These are phyloP conservation scores for Apiospora phragmitis DNA, from an alignment of 2,329 filamentous ascomycete genomes.

Conservation along the genomic window DNA sequence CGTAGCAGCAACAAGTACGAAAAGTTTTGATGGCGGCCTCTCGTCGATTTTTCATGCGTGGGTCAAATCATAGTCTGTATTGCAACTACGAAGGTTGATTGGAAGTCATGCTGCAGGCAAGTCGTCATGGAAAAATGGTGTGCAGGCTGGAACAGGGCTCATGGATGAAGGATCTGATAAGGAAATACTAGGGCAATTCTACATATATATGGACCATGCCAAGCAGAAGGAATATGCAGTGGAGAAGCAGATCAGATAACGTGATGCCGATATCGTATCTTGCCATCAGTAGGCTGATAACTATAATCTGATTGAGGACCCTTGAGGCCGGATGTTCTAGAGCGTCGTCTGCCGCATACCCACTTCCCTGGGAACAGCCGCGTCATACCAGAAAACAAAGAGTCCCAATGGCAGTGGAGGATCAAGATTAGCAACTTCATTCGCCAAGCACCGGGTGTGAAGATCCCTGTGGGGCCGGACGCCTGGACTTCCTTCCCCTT, in stretches of 20 bases:
- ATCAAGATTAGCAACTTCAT: not conserved
- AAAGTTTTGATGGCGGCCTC: not conserved
- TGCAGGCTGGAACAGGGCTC: not conserved
- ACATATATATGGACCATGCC: not conserved
- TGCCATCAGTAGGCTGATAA: not conserved
- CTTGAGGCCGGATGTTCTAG: not conserved
- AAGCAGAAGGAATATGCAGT: not conserved
- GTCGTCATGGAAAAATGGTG: not conserved
- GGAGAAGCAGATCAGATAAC: not conserved
- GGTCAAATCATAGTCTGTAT: too few species aligned
- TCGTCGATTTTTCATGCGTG: not conserved
- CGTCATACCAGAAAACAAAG: not conserved
- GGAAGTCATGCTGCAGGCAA: not conserved
- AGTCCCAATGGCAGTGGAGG: not conserved
- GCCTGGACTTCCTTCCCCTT: too few species aligned
- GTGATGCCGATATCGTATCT: too few species aligned
- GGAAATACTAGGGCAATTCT: not conserved
- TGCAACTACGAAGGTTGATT: too few species aligned
- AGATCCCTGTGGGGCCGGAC: not conserved
- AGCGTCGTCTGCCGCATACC: not conserved
- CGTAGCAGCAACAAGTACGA: not conserved
- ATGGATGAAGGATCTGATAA: not conserved
- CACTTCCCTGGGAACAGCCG: not conserved
- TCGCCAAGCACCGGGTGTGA: not conserved
- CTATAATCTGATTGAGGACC: too few species aligned